phyloP scores from a whole-genome alignment of 106 monocot genomes.

The Acorus calamus region DNA sequence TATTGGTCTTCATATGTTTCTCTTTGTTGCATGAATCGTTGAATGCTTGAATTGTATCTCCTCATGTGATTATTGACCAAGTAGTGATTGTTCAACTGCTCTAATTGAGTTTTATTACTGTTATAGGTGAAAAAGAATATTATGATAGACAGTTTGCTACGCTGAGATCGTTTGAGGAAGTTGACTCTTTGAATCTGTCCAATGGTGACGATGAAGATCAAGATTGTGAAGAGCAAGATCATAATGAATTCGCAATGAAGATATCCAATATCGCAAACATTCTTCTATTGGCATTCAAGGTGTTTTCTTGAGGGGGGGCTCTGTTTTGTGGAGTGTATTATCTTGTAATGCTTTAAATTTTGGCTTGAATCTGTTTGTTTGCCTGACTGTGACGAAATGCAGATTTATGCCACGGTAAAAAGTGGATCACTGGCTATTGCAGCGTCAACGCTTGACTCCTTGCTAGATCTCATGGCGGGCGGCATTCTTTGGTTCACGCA shows the following conservation, averaged over 20 bases:
- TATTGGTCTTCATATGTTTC: no score
- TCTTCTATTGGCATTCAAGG: conserved; percentile 65
- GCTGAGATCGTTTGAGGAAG: conserved; percentile 74
- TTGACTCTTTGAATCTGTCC: conserved; percentile 31
- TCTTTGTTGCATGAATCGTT: no score
- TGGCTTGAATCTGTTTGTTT: no score
- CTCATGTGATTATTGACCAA: no score
- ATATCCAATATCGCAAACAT: conserved; percentile 89
- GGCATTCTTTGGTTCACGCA: conserved; percentile 94
- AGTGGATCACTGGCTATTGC: conserved; percentile 89
- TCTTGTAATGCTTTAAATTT: no score
- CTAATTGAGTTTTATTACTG: no score
- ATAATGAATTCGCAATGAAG: conserved; percentile 72
- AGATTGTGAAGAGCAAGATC: conserved; percentile 29
- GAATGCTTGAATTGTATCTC: no score
- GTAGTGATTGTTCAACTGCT: no score
- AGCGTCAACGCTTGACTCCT: conserved; percentile 88
- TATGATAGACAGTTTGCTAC: conserved; percentile 87
- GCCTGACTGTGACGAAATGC: conserved; percentile 1
- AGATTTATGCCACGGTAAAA: conserved; percentile 79
- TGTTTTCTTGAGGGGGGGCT: conserved; percentile 4
- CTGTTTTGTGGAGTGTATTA: no score
- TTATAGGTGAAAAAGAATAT: conserved; percentile 73
- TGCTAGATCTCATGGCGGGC: conserved; percentile 91
- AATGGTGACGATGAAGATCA: conserved; percentile 20